Percentiles rank a stretch among this genome's conserved stretches.
These are phyloP conservation scores for Kodamaea nitidulidarum DNA, from an alignment of 805 yeast genomes.

Conservation along the genomic window DNA sequence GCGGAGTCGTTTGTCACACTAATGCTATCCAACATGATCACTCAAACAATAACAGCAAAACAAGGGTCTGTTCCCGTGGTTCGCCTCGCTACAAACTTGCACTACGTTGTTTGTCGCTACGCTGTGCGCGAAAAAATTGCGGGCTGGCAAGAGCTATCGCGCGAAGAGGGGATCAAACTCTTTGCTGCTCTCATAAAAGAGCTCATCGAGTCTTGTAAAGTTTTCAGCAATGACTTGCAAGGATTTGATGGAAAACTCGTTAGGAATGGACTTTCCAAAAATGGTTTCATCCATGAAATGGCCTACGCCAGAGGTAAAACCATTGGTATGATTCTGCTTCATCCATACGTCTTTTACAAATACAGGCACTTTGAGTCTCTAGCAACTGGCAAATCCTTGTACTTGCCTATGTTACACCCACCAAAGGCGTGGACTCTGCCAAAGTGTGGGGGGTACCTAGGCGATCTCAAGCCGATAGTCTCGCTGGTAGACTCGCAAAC, in stretches of 20 bases:
- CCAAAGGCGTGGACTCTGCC: slow-evolving; percentile 36
- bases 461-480: slow-evolving; percentile 22
- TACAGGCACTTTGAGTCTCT: slow-evolving; percentile 12
- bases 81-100: slow-evolving; percentile 14
- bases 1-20: slow-evolving; percentile 6
- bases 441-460: slow-evolving; percentile 32
- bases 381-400: slow-evolving; percentile 13
- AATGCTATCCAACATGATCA: slow-evolving; percentile 6
- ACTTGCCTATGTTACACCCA: slow-evolving; percentile 37
- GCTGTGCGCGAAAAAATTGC: not conserved
- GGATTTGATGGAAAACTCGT: slow-evolving; percentile 9
- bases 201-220: slow-evolving; percentile 13
- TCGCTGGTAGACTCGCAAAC: slow-evolving; percentile 14
- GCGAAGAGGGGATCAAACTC: slow-evolving; percentile 19
- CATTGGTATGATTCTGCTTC: slow-evolving; percentile 20
- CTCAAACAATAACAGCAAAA: slow-evolving; percentile 10
- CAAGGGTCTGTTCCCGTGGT: slow-evolving; percentile 16
- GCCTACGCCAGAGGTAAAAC: not conserved
- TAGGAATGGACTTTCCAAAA: slow-evolving; percentile 6
- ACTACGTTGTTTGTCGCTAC: slow-evolving; percentile 10
- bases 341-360: slow-evolving; percentile 20
- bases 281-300: slow-evolving; percentile 3
- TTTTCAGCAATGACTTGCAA: slow-evolving; percentile 7
- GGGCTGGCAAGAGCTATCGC: slow-evolving; percentile 5
- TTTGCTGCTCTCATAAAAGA: slow-evolving; percentile 17